Conservation (phyloP, 2,329 filamentous ascomycete genomes). For the Pseudogymnoascus sp. region DNA sequence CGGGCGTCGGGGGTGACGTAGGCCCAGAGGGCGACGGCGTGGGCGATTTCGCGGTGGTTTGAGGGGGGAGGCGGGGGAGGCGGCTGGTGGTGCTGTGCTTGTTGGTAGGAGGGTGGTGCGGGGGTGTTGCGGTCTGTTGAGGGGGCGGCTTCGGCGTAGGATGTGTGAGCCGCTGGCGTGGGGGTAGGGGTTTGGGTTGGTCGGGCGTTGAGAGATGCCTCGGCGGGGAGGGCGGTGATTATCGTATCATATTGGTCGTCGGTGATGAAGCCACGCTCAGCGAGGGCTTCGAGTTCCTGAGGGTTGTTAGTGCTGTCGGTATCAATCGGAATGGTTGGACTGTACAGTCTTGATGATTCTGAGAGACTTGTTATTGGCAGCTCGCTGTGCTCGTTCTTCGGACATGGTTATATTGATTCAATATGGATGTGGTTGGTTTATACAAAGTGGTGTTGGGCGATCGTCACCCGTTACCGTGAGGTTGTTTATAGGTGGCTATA, state of each 20-base stretch:
- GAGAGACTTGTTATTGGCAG: slow-evolving; percentile 25
- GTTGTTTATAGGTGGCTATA: not conserved
- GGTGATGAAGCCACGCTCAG: slow-evolving; percentile 72
- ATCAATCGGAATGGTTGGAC: not conserved
- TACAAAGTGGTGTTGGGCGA: not conserved
- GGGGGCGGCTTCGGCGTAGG: slow-evolving; percentile 7
- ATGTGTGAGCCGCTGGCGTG: slow-evolving; percentile 19
- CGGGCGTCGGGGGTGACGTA: slow-evolving; percentile 70
- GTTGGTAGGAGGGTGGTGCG: slow-evolving; percentile 10
- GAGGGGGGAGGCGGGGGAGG: slow-evolving; percentile 30
- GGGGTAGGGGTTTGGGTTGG: slow-evolving; percentile 28
- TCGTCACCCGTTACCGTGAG: not conserved
- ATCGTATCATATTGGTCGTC: slow-evolving; percentile 69
- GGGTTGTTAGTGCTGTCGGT: slow-evolving; percentile 13
- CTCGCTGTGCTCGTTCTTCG: not conserved
- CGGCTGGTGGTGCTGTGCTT: slow-evolving; percentile 15
- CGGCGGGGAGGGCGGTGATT: slow-evolving; percentile 62
- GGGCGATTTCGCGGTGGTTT: slow-evolving; percentile 53
- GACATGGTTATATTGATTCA: not conserved
- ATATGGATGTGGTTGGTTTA: not conserved
- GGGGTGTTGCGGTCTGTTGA: slow-evolving; percentile 15
- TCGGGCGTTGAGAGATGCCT: slow-evolving; percentile 44
- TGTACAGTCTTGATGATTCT: slow-evolving; percentile 29
- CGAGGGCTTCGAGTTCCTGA: slow-evolving; percentile 83
- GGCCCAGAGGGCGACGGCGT: slow-evolving; percentile 73